Evolutionary conservation across 768 basidiomycete genomes (phyloP).

Genomic region (Leccinellum albellum): DNA sequence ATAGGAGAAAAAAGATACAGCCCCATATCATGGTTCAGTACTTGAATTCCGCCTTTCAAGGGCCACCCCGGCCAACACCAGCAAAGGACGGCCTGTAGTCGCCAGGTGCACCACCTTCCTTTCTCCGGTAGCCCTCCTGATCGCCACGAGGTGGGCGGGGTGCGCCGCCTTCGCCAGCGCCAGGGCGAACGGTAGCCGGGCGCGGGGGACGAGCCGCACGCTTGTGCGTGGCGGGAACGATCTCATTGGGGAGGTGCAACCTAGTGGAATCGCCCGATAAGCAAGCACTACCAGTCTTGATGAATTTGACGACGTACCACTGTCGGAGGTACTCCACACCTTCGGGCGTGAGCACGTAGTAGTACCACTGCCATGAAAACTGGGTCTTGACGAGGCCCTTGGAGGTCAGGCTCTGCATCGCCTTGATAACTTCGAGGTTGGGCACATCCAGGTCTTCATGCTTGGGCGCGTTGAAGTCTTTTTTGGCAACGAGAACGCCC

Average conservation of each 20-base stretch:
- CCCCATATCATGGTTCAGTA: not conserved
- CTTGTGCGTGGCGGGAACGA: slow-evolving; percentile 97
- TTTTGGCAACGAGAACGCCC: slow-evolving; percentile 98
- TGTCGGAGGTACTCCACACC: slow-evolving; percentile 97
- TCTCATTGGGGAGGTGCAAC: slow-evolving; percentile 92
- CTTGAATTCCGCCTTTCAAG: slow-evolving; percentile 36
- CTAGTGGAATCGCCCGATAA: slow-evolving; percentile 43
- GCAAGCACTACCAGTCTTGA: not conserved
- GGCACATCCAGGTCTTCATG: slow-evolving; percentile 85
- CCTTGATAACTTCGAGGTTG: slow-evolving; percentile 70
- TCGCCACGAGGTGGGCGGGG: slow-evolving; percentile 88
- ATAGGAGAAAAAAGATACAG: not conserved
- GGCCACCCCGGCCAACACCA: slow-evolving; percentile 85
- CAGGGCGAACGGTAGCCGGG: slow-evolving; percentile 69
- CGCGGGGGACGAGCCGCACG: slow-evolving; percentile 87
- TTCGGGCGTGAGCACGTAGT: slow-evolving; percentile 95
- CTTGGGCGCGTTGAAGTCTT: slow-evolving; percentile 96
- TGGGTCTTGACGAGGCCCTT: slow-evolving; percentile 95
- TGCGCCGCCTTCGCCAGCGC: slow-evolving; percentile 69
- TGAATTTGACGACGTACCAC: slow-evolving; percentile 42
- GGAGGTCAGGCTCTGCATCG: slow-evolving; percentile 64
- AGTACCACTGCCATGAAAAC: slow-evolving; percentile 99
- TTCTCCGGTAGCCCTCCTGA: slow-evolving; percentile 86
- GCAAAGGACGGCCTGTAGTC: slow-evolving; percentile 88
- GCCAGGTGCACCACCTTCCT: slow-evolving; percentile 82